Conservation (phyloP, 192 early-diverging fungal species). For the Coemansia sp. region DNA sequence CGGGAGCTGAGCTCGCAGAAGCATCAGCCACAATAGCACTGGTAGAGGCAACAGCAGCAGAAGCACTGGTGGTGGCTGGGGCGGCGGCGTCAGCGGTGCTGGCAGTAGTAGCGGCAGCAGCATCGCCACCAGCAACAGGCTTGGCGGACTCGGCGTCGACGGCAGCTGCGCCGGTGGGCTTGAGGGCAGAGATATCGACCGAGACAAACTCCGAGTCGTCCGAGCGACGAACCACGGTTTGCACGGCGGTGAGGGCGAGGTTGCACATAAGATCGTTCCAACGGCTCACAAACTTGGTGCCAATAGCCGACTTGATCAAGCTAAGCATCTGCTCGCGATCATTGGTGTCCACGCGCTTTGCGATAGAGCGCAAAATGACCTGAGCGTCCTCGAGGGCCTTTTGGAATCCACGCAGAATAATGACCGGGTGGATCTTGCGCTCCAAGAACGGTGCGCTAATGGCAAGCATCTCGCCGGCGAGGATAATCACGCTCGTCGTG, state of each 20-base stretch:
- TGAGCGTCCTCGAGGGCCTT: conserved; percentile 93
- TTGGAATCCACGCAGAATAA: conserved; percentile 93
- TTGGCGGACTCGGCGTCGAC: not conserved
- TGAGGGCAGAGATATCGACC: conserved; percentile 14
- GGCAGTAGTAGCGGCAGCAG: conserved; percentile 1
- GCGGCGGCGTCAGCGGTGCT: not conserved
- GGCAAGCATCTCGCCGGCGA: conserved; percentile 96
- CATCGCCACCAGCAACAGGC: conserved; percentile 5
- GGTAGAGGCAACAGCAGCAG: conserved; percentile 6
- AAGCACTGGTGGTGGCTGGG: not conserved
- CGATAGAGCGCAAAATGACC: conserved; percentile 81
- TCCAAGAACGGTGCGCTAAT: conserved; percentile 91
- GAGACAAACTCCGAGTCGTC: conserved; percentile 26
- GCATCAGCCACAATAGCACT: conserved; percentile 4
- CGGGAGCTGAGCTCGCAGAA: conserved; percentile 39
- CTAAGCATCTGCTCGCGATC: conserved; percentile 89
- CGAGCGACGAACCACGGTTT: conserved; percentile 71
- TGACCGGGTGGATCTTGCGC: conserved; percentile 97
- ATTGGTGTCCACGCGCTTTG: conserved; percentile 81
- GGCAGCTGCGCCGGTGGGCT: not conserved
- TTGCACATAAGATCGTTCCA: conserved; percentile 99
- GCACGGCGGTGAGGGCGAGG: conserved; percentile 95
- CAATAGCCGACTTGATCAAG: conserved; percentile 91
- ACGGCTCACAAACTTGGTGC: conserved; percentile 94
- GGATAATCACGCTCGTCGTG: conserved; percentile 98